Base-by-base conservation (phyloP, 2,329 filamentous ascomycete species). In the Botrytis fabae region DNA sequence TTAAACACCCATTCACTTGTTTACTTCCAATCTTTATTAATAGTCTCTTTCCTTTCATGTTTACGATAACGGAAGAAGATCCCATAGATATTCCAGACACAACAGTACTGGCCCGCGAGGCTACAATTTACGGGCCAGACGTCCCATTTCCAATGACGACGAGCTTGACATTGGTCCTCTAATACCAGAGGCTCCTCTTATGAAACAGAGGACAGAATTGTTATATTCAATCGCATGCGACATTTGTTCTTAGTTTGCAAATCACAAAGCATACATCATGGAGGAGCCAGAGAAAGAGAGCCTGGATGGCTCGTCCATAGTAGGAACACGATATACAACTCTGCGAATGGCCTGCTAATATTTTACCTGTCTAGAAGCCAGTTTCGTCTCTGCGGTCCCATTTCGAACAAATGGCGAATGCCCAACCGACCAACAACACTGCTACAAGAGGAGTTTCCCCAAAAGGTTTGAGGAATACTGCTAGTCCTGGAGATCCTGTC, bases 311-410 rank as follows among this genome's bases (percentile, higher is more conserved):
- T 91, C 92, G 74, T 94, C 93, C 76, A 90, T 95, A 78, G 91
- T 93, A 82, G 82, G 90, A 82, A 73, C 22, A 46, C n/a, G 9
- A 57, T 35, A 20, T 60, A 22, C 20, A 32, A 28, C 22, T 16
- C 70, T 51, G 57, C 59, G 60, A 54, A 60, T 44, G 35, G 14
- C 60, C n/a, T 73, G 68, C 68, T 72, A 72, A 74, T 76, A 66
- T 75, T 54, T n/a, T 20, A 69, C 6, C 40, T 40, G n/a, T 42
- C 5, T 51, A 94, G 92, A 93, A 91, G 84, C 92, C 93, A 40
- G 93, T 96, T 69, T 96, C 93, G 69, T 95, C 93, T 69, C 85
- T 96, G 74, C 88, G 91, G 75, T 93, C 92, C 75, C 91, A 92
- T 78, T 96, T 95, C 81, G 93, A 96, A 85, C 93, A 91, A 80